A percentile compares a stretch with the other conserved stretches of the same genome.
Conservation (phyloP, 2,329 filamentous ascomycete species). For the Alternaria incomplexa region DNA sequence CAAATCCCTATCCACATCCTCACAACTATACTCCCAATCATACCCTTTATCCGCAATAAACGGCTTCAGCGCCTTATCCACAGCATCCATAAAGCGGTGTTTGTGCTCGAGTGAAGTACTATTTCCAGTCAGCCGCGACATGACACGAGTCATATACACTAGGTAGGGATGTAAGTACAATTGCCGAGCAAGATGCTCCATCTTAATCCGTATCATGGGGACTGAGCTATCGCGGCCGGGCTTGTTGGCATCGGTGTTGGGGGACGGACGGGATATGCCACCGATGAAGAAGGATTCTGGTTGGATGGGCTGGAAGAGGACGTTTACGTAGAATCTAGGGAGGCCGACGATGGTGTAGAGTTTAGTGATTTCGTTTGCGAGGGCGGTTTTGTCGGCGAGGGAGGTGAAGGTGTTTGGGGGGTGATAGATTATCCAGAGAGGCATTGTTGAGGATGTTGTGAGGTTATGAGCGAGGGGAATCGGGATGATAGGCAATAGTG, state of each 20-base stretch:
- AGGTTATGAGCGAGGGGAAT: too few species aligned
- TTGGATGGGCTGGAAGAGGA: conserved; percentile 47
- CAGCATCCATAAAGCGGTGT: conserved; percentile 16
- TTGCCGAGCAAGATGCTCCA: conserved; percentile 43
- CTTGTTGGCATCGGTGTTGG: background rate
- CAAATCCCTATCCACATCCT: conserved; percentile 52
- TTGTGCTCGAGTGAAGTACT: background rate
- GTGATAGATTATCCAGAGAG: conserved; percentile 54
- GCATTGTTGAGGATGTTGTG: conserved; percentile 40
- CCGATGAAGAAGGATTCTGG: conserved; percentile 39
- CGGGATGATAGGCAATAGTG: too few species aligned
- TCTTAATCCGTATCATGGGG: conserved; percentile 48
- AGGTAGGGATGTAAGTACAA: background rate
- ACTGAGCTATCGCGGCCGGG: conserved; percentile 1
- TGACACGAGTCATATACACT: too few species aligned
- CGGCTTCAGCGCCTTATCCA: conserved; percentile 49
- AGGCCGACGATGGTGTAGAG: conserved; percentile 48
- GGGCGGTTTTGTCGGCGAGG: conserved; percentile 31
- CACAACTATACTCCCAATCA: conserved; percentile 54
- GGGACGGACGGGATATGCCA: conserved; percentile 28
- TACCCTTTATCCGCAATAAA: conserved; percentile 51
- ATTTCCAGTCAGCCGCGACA: background rate
- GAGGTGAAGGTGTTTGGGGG: conserved; percentile 44
- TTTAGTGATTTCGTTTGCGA: conserved; percentile 48
- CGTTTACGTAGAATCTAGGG: conserved; percentile 55